These are phyloP conservation scores for Phytophthora palmivora DNA, from an alignment of 352 stramenopile species.

Conservation along the genomic window DNA sequence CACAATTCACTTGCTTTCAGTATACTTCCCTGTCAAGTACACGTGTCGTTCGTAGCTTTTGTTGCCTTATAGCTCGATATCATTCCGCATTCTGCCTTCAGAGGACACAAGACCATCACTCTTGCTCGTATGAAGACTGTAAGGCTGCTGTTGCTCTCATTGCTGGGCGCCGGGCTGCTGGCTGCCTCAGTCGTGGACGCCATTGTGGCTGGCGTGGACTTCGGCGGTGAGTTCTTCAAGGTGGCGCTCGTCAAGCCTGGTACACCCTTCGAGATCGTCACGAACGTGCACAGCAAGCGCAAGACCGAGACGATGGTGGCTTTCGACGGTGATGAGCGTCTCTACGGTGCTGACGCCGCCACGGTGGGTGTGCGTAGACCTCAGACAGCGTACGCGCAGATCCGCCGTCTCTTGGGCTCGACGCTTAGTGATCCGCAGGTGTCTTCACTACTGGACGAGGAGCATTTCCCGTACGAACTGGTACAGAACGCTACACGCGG, in stretches of 20 bases:
- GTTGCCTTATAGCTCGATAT: conserved; percentile 6
- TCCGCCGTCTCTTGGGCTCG: conserved; percentile 92
- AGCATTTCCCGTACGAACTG: conserved; percentile 85
- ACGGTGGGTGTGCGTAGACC: conserved; percentile 93
- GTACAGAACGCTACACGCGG: conserved; percentile 85
- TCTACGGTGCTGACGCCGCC: conserved; percentile 96
- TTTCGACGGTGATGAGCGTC: conserved; percentile 92
- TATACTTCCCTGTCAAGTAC: conserved; percentile 16
- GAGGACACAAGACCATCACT: conserved; percentile 34
- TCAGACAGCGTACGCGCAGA: conserved; percentile 89
- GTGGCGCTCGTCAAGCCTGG: conserved; percentile 92
- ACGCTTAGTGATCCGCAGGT: conserved; percentile 81
- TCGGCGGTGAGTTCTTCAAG: conserved; percentile 94
- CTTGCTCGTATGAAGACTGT: conserved; percentile 36
- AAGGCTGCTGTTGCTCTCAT: conserved; percentile 35
- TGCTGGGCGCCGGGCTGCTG: conserved; percentile 46
- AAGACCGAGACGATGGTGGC: conserved; percentile 96
- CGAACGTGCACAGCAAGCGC: conserved; percentile 97
- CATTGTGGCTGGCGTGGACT: conserved; percentile 93
- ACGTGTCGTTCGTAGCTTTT: conserved; percentile 33
- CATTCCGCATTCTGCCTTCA: conserved; percentile 37
- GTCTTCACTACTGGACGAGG: conserved; percentile 57
- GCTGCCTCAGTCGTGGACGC: conserved; percentile 42
- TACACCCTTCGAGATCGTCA: conserved; percentile 97
- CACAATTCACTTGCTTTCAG: conserved; percentile 8